These are phyloP conservation scores for Halophytophthora batemanensis DNA, from an alignment of 352 stramenopile species.

Conservation along the genomic window DNA sequence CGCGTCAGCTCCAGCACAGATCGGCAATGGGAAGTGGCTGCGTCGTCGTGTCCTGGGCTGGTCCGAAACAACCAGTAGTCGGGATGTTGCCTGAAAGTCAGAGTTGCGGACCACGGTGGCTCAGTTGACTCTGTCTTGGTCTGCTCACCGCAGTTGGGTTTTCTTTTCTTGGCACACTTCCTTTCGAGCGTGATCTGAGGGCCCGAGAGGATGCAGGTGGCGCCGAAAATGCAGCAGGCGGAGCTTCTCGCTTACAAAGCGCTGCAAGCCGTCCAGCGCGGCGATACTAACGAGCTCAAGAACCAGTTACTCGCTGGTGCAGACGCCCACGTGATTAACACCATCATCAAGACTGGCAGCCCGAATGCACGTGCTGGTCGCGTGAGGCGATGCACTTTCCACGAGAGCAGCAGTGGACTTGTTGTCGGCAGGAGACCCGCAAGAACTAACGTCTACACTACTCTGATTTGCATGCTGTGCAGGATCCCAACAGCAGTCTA, in stretches of 20 bases:
- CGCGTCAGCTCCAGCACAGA: no score
- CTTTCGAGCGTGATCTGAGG: background rate
- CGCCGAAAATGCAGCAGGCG: slow-evolving; percentile 4
- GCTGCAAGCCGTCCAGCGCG: slow-evolving; percentile 23
- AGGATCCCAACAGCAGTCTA: slow-evolving; percentile 24
- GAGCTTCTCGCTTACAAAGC: slow-evolving; percentile 28
- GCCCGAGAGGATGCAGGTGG: slow-evolving; percentile 10
- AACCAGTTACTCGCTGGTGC: slow-evolving; percentile 25
- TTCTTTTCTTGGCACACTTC: slow-evolving; percentile 4
- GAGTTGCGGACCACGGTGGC: no score
- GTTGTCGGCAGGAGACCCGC: no score
- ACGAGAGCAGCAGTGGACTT: no score
- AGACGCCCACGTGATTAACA: slow-evolving; percentile 30
- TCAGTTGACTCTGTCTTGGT: no score
- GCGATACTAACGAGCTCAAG: slow-evolving; percentile 23
- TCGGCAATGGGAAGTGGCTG: no score
- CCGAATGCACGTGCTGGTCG: slow-evolving; percentile 23
- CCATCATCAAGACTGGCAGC: slow-evolving; percentile 27
- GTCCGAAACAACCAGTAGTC: no score
- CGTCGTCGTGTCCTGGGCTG: no score
- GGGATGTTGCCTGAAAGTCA: no score
- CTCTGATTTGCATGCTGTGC: background rate
- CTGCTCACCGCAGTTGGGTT: no score
- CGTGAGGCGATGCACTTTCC: slow-evolving; percentile 6
- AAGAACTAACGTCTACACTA: no score